Conservation (phyloP, 305 asterid species). For the Rubia tinctorum region DNA sequence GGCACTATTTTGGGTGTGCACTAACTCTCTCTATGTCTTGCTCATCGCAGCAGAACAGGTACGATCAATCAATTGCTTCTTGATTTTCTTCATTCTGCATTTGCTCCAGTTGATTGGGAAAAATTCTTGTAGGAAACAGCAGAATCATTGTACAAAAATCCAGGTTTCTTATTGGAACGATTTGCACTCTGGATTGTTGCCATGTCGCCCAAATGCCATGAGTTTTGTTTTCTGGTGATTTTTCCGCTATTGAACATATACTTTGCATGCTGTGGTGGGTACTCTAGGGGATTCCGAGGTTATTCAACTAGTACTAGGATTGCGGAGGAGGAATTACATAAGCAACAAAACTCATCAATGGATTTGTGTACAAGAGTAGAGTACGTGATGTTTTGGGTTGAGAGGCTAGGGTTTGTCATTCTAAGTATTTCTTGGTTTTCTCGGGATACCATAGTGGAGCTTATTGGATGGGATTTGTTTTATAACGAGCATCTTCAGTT, state of each 20-base stretch:
- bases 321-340: not conserved
- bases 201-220: not conserved
- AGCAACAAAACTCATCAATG: not conserved
- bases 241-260: not conserved
- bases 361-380: not conserved
- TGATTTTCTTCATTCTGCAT: no score
- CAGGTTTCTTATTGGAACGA: not conserved
- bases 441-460: not conserved
- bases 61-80: no score
- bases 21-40: not conserved
- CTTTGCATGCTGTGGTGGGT: not conserved
- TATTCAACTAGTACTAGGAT: not conserved
- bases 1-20: not conserved
- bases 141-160: not conserved
- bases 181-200: not conserved
- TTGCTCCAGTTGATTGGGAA: rapidly evolving
- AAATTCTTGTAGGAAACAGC: no score
- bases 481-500: not conserved
- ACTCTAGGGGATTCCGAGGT: not conserved
- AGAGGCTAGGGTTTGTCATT: not conserved
- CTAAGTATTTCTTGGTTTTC: not conserved
- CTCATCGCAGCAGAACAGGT: no score
- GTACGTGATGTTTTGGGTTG: not conserved
- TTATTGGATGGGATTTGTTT: not conserved
- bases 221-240: not conserved